Conservation (phyloP, 2,329 filamentous ascomycete species). For the Fusarium sp. region DNA sequence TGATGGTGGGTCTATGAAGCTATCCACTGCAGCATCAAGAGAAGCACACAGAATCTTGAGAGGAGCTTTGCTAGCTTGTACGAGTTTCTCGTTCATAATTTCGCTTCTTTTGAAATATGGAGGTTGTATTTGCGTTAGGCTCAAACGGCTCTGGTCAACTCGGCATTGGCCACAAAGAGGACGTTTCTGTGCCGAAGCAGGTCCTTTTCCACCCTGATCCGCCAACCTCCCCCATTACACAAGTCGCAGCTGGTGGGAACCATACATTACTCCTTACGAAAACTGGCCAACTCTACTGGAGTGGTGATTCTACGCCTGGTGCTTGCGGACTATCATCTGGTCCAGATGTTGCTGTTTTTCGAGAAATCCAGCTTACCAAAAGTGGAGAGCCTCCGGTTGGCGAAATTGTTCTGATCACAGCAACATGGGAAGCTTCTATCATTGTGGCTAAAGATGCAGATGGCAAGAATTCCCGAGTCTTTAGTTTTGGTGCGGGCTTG, state of each 20-base stretch:
- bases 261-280: constrained; percentile 81
- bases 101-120: constrained; percentile 48
- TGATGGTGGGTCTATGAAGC: constrained; percentile 33
- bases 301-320: constrained; percentile 68
- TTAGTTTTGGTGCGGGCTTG: constrained; percentile 71
- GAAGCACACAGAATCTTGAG: constrained; percentile 21
- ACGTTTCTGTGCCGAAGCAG: constrained; percentile 73
- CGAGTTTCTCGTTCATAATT: constrained; percentile 10
- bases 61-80: constrained; percentile 1
- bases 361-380: constrained; percentile 50
- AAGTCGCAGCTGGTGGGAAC: constrained; percentile 78
- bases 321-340: constrained; percentile 61
- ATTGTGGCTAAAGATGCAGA: constrained; percentile 63
- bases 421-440: constrained; percentile 82
- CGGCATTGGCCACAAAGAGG: constrained; percentile 76
- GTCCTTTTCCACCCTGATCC: constrained; percentile 65
- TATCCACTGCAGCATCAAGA: constrained; percentile 18
- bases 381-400: constrained; percentile 45
- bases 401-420: constrained; percentile 63
- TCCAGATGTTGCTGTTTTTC: constrained; percentile 52
- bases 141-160: constrained; percentile 84
- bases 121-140: constrained; percentile 74
- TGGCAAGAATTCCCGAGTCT: constrained; percentile 62
- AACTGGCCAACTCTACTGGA: constrained; percentile 69
- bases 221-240: constrained; percentile 51